Evolutionary conservation across 371 early-diverging fungal genomes (phyloP), one percentile per base, ranked within the genome.

Genomic region (Mucor saturninus): DNA sequence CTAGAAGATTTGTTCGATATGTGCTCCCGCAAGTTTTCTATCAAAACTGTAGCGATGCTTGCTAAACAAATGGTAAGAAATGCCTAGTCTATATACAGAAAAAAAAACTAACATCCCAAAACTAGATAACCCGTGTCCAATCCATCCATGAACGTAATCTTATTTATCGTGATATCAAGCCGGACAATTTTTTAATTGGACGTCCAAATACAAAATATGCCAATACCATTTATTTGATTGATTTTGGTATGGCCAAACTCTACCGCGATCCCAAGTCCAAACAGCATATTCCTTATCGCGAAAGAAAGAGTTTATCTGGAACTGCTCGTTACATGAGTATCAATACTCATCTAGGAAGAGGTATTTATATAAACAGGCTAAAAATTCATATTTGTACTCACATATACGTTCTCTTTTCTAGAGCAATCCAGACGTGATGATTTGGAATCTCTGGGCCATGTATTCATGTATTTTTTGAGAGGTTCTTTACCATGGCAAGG

Each of bases 301-400:
- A 93, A 80, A 88, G 92, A 54, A 98, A 98, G 83, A 87, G 88
- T 60, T 76, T 98, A 37, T 92, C 94, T 55, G 99, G 99, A 49
- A 99, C 99, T 10, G 98, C 98, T n/a, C 85, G 99, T 71, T 99
- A 99, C 81, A 97, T 97, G 90, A 93, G 94, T 70, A 91, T 98
- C 65, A 96, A 98, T 75, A 97, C 98, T 10, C 99, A 99, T 75
- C 76, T 93, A 40, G 98, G 98, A 37, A 82, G 94, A 69, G 90
- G 88, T 87, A 62, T 56, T 14, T 6, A 6, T 46, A 21, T 46
- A 38, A 14, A 11, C n/a, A n/a, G 4, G n/a, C 13, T 14, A 5
- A 26, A 9, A 2, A 32, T 2, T 30, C 35, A 4, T n/a, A 29
- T 15, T 26, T 26, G 26, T 55, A 37, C 13, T 30, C 14, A 32